Base-by-base conservation (phyloP, 306 rosid species). In the Fragaria ananassa region DNA sequence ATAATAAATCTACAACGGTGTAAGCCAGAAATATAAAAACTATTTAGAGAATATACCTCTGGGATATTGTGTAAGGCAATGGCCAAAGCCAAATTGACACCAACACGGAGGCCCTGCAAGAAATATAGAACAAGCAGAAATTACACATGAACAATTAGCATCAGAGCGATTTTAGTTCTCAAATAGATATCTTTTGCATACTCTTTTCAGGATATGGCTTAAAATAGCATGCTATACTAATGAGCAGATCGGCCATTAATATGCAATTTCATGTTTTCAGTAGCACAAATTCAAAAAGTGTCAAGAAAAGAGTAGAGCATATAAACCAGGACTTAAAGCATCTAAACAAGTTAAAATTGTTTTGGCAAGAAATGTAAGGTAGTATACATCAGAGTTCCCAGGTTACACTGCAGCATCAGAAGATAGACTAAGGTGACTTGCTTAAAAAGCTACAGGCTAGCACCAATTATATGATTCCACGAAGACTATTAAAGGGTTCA, bases 11-110 rank as follows among this genome's bases (percentile, higher is more conserved):
- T 51, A 53, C 42, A 65, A 54, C 3, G 23, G 62, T 51, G 35
- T 70, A 45, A 66, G 31, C n/a, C 54, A 49, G 54, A 49, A 49
- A 49, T 25, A n/a, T 72, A 31, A 71, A 29, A 70, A 46, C 71
- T 72, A 49, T 54, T 47, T n/a, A 69, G 80, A 77, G 37, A 75
- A 19, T n/a, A 51, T 88, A 96, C 99, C 98, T 96, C 98, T 19
- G 97, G 99, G 72, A 95, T 95, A 79, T 95, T 90, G 91, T 95
- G 99, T 81, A 95, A 85, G 81, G 99, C 97, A 82, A 96, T 96
- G 79, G 99, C 99, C 85, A 96, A 79, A 74, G 99, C 98, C 84
- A 96, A 86, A 85, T 96, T 96, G 78, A 96, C 68, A 81, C 99
- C 99, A 80, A 96, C 97, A 54, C 92, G 93, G 65, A 96, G 97